phyloP scores from a whole-genome alignment of 805 yeast species.

The Kurtzmaniella cleridarum region DNA sequence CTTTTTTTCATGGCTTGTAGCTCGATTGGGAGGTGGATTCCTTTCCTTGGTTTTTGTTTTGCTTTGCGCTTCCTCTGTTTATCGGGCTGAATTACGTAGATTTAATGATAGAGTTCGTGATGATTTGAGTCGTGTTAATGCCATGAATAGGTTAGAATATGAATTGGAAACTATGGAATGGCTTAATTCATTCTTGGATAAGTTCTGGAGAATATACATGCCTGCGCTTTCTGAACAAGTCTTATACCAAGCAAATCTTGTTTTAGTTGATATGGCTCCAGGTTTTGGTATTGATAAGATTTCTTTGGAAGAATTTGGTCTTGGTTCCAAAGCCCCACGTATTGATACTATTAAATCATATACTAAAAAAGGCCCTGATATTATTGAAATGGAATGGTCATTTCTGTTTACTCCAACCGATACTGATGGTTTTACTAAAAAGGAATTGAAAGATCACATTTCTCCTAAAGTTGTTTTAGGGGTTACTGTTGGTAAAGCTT shows the following conservation, averaged over 20 bases:
- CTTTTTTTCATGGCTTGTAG: slow-evolving; percentile 64
- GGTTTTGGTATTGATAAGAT: slow-evolving; percentile 78
- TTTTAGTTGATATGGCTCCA: slow-evolving; percentile 66
- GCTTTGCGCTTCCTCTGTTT: slow-evolving; percentile 58
- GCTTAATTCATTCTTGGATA: slow-evolving; percentile 71
- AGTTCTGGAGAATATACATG: slow-evolving; percentile 87
- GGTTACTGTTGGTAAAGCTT: slow-evolving; percentile 75
- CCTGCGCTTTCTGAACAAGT: slow-evolving; percentile 78
- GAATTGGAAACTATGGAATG: slow-evolving; percentile 73
- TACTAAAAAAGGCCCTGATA: slow-evolving; percentile 60
- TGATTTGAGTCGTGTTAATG: slow-evolving; percentile 62
- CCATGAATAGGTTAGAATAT: slow-evolving; percentile 59
- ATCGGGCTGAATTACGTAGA: slow-evolving; percentile 68
- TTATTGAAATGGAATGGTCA: slow-evolving; percentile 80
- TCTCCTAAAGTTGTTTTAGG: slow-evolving; percentile 81
- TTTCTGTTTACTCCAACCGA: slow-evolving; percentile 79
- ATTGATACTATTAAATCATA: slow-evolving; percentile 68
- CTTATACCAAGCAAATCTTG: slow-evolving; percentile 60
- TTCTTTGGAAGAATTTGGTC: slow-evolving; percentile 68
- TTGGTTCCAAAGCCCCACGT: slow-evolving; percentile 78
- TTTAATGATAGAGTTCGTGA: slow-evolving; percentile 71
- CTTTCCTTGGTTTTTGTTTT: slow-evolving; percentile 57
- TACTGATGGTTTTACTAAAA: slow-evolving; percentile 77
- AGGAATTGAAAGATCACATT: slow-evolving; percentile 61
- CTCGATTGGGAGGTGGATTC: slow-evolving; percentile 59